Base-by-base conservation (phyloP, 164 flowering plant genomes). In the Piper betle region DNA sequence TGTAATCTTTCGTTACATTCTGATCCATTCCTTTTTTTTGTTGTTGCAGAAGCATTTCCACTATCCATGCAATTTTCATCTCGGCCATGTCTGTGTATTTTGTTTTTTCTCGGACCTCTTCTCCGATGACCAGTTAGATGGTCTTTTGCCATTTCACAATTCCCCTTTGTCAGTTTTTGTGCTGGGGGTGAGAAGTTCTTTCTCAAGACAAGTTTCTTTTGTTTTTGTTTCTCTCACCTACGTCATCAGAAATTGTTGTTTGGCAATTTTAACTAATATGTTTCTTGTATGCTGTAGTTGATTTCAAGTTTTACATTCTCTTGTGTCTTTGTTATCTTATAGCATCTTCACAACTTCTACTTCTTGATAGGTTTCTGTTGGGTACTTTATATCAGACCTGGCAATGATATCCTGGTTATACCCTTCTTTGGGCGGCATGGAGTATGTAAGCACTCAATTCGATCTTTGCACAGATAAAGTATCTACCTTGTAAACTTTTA, bases 71-170 rank as follows among this genome's bases (percentile, higher is more conserved):
- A 53, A 66, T 90, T 64, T 88, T 80, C 66, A 86, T 93, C 68
- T 69, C 97, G 48, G 61, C 63, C 53, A 69, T 82, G 74, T 82
- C 99, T 39, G 63, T 88, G 66, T 81, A 93, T 78, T 80, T 89
- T 39, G 95, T 93, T n/a, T 86, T 82, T 88, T 90, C 84, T 86
- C 97, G 58, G 86, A 88, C 71, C 75, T 90, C 54, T 93, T 65
- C 60, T 82, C 89, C 68, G 96, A 88, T 62, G 66, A 77, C 33
- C 68, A 37, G 19, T 68, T 43, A 68, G 67, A 77, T 73, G 91
- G 77, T 16, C 66, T 71, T 62, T 59, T 90, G 25, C 79, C 81
- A 39, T 80, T 86, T 62, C 78, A 87, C 62, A 82, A 81, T 68
- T 93, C 97, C 37, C 71, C 83, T 11, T 72, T 93, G 52, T 93